phyloP scores from a whole-genome alignment of 148 eudicot species.

The Arbutus unedo region DNA sequence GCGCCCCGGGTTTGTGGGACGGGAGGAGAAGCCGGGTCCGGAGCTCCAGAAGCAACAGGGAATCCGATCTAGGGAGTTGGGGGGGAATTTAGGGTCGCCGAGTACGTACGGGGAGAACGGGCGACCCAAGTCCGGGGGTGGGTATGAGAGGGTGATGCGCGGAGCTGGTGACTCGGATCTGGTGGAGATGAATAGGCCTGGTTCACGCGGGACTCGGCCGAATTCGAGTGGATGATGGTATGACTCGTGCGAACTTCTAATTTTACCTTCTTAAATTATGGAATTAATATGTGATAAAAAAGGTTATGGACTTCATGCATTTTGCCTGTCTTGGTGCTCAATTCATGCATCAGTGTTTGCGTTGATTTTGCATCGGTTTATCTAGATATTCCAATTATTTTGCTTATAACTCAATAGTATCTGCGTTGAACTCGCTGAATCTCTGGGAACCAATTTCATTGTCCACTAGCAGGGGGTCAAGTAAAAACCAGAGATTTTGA shows the following conservation, averaged over 20 bases:
- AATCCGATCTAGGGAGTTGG: constrained; percentile 11
- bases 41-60: constrained; percentile 27
- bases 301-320: not conserved
- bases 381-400: no score
- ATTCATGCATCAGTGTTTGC: no score
- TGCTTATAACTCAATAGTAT: no score
- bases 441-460: no score
- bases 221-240: constrained; percentile 59
- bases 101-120: constrained; percentile 32
- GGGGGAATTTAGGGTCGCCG: constrained; percentile 27
- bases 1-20: constrained; percentile 53
- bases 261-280: not conserved
- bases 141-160: constrained; percentile 37
- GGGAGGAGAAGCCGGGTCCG: constrained; percentile 40
- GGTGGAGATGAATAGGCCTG: constrained; percentile 41
- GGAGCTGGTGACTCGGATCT: constrained; percentile 28
- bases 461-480: no score
- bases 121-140: constrained; percentile 52
- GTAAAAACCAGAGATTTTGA: no score
- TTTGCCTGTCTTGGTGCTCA: no score
- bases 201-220: constrained; percentile 56
- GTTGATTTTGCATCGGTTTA: no score
- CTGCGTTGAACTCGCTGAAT: no score
- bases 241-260: not conserved
- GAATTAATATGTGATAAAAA: not conserved